Percentiles rank a stretch among this genome's conserved stretches.
These are phyloP conservation scores for Tylopilus felleus DNA, from an alignment of 768 basidiomycete species.

Conservation along the genomic window DNA sequence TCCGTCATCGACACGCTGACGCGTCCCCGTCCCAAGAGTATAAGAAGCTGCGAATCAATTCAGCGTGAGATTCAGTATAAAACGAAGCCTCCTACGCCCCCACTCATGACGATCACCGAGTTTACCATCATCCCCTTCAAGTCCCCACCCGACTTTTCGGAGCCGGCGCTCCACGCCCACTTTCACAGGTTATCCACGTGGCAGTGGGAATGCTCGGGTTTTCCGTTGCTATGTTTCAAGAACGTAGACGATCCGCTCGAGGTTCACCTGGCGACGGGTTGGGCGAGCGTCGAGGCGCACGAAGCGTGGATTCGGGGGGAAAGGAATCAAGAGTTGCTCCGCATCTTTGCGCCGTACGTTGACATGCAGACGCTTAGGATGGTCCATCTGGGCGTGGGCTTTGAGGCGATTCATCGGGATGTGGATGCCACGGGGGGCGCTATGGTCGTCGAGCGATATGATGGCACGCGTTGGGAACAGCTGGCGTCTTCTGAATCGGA, in stretches of 20 bases:
- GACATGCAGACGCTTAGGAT: slow-evolving; percentile 31
- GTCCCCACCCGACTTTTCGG: slow-evolving; percentile 29
- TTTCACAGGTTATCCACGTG: slow-evolving; percentile 31
- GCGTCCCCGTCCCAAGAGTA: not conserved
- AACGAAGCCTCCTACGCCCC: no score
- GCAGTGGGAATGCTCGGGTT: slow-evolving; percentile 42
- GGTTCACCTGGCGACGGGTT: slow-evolving; percentile 44
- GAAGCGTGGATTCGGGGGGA: slow-evolving; percentile 41
- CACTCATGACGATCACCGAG: slow-evolving; percentile 43
- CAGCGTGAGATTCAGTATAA: no score
- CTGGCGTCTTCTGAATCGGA: not conserved
- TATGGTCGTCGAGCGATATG: slow-evolving; percentile 11
- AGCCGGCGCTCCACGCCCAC: slow-evolving; percentile 27
- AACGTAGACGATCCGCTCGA: slow-evolving; percentile 13
- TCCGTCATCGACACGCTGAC: slow-evolving; percentile 11
- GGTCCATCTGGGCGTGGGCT: slow-evolving; percentile 40
- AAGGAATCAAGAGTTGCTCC: slow-evolving; percentile 37
- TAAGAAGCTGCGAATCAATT: no score
- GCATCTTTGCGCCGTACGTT: slow-evolving; percentile 28
- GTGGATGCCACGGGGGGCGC: not conserved
- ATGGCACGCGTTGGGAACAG: not conserved
- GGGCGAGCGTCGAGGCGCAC: slow-evolving; percentile 41
- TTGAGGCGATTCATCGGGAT: slow-evolving; percentile 27
- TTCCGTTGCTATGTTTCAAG: slow-evolving; percentile 40
- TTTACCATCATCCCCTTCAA: slow-evolving; percentile 37